A percentile compares a stretch with the other conserved stretches of the same genome.
These are phyloP conservation scores for Adansonia madagascariensis DNA, from an alignment of 441 rosid species.

Conservation along the genomic window DNA sequence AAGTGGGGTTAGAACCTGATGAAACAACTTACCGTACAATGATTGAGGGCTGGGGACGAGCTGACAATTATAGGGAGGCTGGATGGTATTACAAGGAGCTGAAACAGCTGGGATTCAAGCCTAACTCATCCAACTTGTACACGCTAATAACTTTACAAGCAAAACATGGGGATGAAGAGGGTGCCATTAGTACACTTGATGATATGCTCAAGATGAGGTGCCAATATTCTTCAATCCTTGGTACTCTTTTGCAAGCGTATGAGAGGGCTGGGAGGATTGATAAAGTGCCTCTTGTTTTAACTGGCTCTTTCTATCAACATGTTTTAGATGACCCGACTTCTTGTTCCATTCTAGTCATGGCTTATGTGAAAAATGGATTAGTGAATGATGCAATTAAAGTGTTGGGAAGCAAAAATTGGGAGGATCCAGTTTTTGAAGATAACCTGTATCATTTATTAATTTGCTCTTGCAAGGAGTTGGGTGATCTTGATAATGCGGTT, in stretches of 20 bases:
- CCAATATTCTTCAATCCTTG: slow-evolving; percentile 70
- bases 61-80: slow-evolving; percentile 55
- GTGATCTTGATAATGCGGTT: slow-evolving; percentile 60
- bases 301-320: slow-evolving; percentile 62
- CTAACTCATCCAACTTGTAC: slow-evolving; percentile 78
- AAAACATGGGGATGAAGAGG: slow-evolving; percentile 64
- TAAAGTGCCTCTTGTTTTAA: slow-evolving; percentile 65
- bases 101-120: slow-evolving; percentile 64
- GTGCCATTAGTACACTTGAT: slow-evolving; percentile 61
- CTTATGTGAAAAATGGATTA: slow-evolving; percentile 72
- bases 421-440: slow-evolving; percentile 74
- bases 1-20: slow-evolving; percentile 68
- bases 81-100: slow-evolving; percentile 64
- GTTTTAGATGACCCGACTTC: slow-evolving; percentile 69
- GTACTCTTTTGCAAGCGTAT: slow-evolving; percentile 73
- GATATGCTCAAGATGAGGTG: slow-evolving; percentile 78
- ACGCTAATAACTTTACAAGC: slow-evolving; percentile 78
- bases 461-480: slow-evolving; percentile 81
- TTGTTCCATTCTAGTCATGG: slow-evolving; percentile 82
- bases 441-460: slow-evolving; percentile 83
- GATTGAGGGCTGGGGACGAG: slow-evolving; percentile 97
- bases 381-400: slow-evolving; percentile 65
- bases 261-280: slow-evolving; percentile 70
- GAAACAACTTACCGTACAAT: slow-evolving; percentile 85
- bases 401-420: slow-evolving; percentile 65